Conservation (phyloP, 768 basidiomycete species). For the Clavulina sp. region DNA sequence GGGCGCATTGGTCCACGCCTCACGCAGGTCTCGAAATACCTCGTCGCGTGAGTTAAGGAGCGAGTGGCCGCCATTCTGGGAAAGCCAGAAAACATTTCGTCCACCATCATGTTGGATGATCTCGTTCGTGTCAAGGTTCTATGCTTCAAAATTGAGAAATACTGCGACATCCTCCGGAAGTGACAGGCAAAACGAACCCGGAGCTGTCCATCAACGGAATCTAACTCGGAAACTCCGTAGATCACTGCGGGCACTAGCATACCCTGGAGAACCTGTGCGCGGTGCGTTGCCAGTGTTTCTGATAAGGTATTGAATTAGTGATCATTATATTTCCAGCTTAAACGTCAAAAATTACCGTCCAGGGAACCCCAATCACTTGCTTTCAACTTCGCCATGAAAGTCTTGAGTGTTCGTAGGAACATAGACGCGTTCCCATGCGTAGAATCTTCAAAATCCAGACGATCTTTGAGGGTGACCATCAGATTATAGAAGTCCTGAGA, state of each 20-base stretch:
- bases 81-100: not conserved
- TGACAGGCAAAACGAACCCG: not conserved
- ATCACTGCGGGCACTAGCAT: not conserved
- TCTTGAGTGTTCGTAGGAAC: conserved; percentile 5
- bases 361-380: conserved; percentile 7
- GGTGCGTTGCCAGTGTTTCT: not conserved
- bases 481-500: conserved; percentile 2
- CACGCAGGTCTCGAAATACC: not conserved
- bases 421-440: conserved; percentile 4
- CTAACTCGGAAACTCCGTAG: not conserved
- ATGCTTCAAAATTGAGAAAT: not conserved
- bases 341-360: conserved; percentile 1
- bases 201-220: not conserved
- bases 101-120: not conserved
- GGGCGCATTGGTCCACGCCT: not conserved
- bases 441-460: conserved; percentile 1
- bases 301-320: not conserved
- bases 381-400: conserved; percentile 6
- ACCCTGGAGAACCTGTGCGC: not conserved
- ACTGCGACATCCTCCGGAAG: not conserved
- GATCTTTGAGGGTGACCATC: not conserved
- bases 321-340: not conserved
- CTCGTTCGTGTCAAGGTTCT: not conserved
- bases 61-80: not conserved
- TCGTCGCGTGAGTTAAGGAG: not conserved